A percentile compares a stretch with the other conserved stretches of the same genome.
Evolutionary conservation across 2,329 filamentous ascomycete species (phyloP).

Genomic region (Aureobasidium subglaciale): DNA sequence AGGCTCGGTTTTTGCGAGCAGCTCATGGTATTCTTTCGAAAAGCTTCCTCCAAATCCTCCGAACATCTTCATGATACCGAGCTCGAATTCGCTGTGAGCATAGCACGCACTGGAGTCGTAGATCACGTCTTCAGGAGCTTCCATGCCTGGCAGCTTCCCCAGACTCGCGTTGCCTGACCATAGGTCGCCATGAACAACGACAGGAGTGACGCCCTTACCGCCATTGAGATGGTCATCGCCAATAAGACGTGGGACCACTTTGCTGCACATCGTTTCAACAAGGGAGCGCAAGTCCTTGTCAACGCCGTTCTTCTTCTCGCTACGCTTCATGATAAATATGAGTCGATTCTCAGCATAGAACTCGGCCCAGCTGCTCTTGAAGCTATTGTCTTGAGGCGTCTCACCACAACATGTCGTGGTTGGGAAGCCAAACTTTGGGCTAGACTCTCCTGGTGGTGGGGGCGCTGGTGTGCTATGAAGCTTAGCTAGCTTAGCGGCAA

Average conservation of each 20-base stretch:
- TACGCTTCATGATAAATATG: constrained; percentile 53
- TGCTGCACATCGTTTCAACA: constrained; percentile 56
- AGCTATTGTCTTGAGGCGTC: constrained; percentile 73
- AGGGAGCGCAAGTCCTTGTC: constrained; percentile 56
- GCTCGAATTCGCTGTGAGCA: constrained; percentile 80
- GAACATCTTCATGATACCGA: constrained; percentile 96
- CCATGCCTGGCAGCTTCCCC: constrained; percentile 53
- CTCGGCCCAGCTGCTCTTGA: constrained; percentile 66
- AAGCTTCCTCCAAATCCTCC: constrained; percentile 71
- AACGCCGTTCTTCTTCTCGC: constrained; percentile 53
- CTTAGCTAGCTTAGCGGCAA: constrained; percentile 70
- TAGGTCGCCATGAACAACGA: constrained; percentile 84
- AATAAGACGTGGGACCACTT: constrained; percentile 70
- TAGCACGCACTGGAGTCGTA: constrained; percentile 79
- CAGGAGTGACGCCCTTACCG: constrained; percentile 59
- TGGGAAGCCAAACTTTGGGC: constrained; percentile 73
- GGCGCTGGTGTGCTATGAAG: constrained; percentile 73
- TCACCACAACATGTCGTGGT: constrained; percentile 80
- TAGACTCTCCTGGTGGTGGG: constrained; percentile 49
- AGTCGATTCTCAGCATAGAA: constrained; percentile 78
- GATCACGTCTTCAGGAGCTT: constrained; percentile 62
- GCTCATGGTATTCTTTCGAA: constrained; percentile 66
- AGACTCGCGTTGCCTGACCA: constrained; percentile 79
- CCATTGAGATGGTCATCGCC: constrained; percentile 58
- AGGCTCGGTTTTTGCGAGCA: constrained; percentile 75